A percentile compares a stretch with the other conserved stretches of the same genome.
phyloP scores from a whole-genome alignment of 352 stramenopile species.

The Globisporangium iwayamae region DNA sequence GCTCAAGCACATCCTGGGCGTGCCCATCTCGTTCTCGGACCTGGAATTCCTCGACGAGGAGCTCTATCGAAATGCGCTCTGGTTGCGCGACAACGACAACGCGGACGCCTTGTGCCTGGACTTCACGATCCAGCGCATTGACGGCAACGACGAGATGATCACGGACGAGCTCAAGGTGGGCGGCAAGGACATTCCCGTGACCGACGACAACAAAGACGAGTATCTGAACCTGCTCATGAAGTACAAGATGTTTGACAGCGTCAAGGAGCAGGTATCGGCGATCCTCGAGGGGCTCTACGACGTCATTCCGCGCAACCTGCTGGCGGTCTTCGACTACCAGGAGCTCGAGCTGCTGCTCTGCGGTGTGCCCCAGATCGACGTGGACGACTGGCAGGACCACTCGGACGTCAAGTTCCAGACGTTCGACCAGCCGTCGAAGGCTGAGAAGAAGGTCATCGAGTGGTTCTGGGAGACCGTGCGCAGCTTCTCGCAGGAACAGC shows the following conservation, averaged over 20 bases:
- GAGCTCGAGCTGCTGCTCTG: conserved; percentile 95
- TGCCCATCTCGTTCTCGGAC: conserved; percentile 79
- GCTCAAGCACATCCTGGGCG: conserved; percentile 79
- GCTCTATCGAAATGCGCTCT: conserved; percentile 60
- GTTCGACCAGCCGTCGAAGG: conserved; percentile 52
- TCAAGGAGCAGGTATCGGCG: conserved; percentile 86
- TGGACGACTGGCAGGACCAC: conserved; percentile 87
- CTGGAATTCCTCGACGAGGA: conserved; percentile 80
- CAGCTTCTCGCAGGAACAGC: conserved; percentile 80
- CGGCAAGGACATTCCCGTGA: conserved; percentile 91
- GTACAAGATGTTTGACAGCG: conserved; percentile 91
- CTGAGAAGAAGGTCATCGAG: conserved; percentile 64
- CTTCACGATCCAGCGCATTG: conserved; percentile 63
- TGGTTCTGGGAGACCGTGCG: conserved; percentile 90
- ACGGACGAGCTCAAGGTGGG: conserved; percentile 89
- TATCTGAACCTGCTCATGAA: conserved; percentile 95
- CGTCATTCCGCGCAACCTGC: conserved; percentile 83
- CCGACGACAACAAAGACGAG: conserved; percentile 93
- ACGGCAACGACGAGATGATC: conserved; percentile 44
- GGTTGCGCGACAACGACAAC: conserved; percentile 62
- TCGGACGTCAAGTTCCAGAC: conserved; percentile 78
- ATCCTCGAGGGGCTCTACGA: conserved; percentile 91
- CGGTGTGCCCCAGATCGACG: conserved; percentile 87
- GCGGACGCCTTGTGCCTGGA: conserved; percentile 66
- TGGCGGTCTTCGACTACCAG: conserved; percentile 93